Conservation (phyloP, 805 yeast genomes). For the Scheffersomyces ergatensis region DNA sequence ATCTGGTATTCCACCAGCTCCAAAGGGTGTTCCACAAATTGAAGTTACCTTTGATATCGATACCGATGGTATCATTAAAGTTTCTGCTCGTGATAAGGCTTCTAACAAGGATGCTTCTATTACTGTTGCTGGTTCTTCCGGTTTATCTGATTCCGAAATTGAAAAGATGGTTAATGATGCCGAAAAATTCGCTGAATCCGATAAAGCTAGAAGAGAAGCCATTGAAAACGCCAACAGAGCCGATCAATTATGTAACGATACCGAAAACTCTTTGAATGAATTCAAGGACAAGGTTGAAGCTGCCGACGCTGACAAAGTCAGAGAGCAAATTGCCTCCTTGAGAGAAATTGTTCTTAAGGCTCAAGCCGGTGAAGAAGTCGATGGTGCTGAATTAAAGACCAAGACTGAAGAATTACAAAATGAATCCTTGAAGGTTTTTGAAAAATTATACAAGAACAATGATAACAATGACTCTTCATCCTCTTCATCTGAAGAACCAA, state of each 20-base stretch:
- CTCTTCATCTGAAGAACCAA: constrained; percentile 22
- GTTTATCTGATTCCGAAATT: constrained; percentile 84
- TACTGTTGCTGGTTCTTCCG: constrained; percentile 95
- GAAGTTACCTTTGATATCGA: constrained; percentile 95
- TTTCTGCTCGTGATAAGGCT: constrained; percentile 90
- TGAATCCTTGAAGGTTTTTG: constrained; percentile 73
- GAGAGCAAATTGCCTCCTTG: constrained; percentile 52
- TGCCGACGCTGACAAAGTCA: constrained; percentile 45
- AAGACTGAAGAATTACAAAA: constrained; percentile 75
- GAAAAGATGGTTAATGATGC: constrained; percentile 91
- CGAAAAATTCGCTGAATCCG: constrained; percentile 83
- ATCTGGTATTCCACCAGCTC: constrained; percentile 93
- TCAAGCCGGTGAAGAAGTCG: constrained; percentile 61
- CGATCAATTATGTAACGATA: constrained; percentile 64
- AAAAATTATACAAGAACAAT: constrained; percentile 49
- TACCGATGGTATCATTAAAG: constrained; percentile 97
- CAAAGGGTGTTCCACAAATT: constrained; percentile 92
- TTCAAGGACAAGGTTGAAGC: constrained; percentile 46
- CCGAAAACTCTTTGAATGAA: constrained; percentile 47
- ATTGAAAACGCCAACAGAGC: constrained; percentile 85
- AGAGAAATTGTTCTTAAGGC: constrained; percentile 68
- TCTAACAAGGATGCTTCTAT: constrained; percentile 92
- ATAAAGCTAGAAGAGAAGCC: constrained; percentile 80
- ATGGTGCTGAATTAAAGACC: constrained; percentile 61
- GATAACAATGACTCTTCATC: constrained; percentile 13